Conservation (phyloP, 163 green algal genomes). For the Chloromonas sp. region DNA sequence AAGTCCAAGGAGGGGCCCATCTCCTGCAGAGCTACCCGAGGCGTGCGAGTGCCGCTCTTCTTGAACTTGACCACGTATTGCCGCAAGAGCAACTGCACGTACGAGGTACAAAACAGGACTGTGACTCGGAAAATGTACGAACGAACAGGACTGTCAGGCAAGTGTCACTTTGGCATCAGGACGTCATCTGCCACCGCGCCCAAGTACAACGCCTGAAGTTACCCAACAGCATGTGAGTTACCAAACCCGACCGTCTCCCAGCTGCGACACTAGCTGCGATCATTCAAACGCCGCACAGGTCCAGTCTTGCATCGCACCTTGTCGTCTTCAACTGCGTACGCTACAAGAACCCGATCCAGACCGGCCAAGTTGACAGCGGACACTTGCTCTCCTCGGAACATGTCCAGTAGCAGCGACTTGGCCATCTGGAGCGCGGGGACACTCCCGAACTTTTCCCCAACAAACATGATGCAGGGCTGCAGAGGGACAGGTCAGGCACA, state of each 20-base stretch:
- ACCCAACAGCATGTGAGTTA: no score
- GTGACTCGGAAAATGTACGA: neutral
- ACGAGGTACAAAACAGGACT: neutral
- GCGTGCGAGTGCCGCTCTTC: conserved; percentile 75
- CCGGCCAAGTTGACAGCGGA: conserved; percentile 58
- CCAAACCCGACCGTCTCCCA: no score
- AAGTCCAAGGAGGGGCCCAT: conserved; percentile 84
- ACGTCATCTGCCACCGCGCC: no score
- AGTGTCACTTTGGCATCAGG: no score
- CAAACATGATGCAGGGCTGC: conserved; percentile 89
- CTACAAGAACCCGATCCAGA: conserved; percentile 80
- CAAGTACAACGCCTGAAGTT: no score
- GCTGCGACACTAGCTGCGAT: no score
- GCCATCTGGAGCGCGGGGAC: conserved; percentile 58
- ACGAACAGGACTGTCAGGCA: no score
- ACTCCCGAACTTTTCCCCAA: conserved; percentile 86
- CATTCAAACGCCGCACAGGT: no score
- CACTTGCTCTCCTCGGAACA: conserved; percentile 71
- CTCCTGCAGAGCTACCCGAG: conserved; percentile 74
- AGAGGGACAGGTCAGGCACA: neutral
- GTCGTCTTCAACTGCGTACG: conserved; percentile 38
- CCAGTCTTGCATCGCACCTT: neutral
- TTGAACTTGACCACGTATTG: conserved; percentile 89
- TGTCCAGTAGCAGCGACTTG: conserved; percentile 87
- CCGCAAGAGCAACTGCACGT: conserved; percentile 59